Percentiles rank a stretch among this genome's conserved stretches.
These are phyloP conservation scores for Friedmanniomyces simplex DNA, from an alignment of 495 filamentous ascomycete species.

Conservation along the genomic window DNA sequence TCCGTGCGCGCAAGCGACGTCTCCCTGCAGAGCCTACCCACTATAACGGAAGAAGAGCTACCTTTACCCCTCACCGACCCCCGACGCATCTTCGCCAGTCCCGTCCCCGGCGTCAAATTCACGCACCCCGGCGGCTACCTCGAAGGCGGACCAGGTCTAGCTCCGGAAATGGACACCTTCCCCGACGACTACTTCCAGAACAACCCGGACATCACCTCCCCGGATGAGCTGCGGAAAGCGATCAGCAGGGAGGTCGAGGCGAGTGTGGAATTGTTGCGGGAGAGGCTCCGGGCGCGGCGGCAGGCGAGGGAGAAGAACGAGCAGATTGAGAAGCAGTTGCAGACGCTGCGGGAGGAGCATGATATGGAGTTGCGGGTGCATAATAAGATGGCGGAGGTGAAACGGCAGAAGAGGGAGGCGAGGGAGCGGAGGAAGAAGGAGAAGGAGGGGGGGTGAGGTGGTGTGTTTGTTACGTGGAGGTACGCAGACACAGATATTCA, in stretches of 20 bases:
- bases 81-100: constrained; percentile 25
- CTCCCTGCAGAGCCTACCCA: constrained; percentile 8
- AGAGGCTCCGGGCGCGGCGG: constrained; percentile 14
- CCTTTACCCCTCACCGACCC: constrained; percentile 30
- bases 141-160: constrained; percentile 30
- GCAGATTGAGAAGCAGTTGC: constrained; percentile 25
- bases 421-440: constrained; percentile 26
- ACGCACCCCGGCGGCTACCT: constrained; percentile 31
- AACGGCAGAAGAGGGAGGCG: constrained; percentile 26
- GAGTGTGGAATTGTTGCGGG: constrained; percentile 14
- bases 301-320: constrained; percentile 23
- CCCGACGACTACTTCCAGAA: constrained; percentile 24
- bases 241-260: constrained; percentile 13
- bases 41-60: constrained; percentile 22
- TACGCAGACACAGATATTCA: too few species aligned
- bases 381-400: constrained; percentile 23
- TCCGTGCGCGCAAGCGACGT: constrained; percentile 3
- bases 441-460: constrained; percentile 7
- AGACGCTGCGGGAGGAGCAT: constrained; percentile 25
- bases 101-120: constrained; percentile 28
- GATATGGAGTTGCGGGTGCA: constrained; percentile 28
- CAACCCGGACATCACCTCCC: constrained; percentile 3
- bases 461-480: neutral
- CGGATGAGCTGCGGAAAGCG: constrained; percentile 11
- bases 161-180: constrained; percentile 23